These are phyloP conservation scores for Grosmannia penicillata DNA, from an alignment of 2,329 filamentous ascomycete species.

Conservation along the genomic window DNA sequence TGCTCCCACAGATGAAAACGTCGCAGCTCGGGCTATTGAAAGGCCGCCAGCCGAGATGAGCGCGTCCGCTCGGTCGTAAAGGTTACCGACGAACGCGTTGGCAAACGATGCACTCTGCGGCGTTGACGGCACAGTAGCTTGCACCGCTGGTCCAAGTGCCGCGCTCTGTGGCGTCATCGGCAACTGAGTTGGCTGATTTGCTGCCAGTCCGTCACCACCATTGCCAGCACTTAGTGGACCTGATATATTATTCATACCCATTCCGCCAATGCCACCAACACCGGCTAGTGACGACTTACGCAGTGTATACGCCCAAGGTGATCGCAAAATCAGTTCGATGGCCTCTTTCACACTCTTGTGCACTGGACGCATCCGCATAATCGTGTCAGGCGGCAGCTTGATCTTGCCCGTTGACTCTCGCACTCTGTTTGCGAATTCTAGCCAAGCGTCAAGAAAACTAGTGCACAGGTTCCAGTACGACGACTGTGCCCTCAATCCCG, in stretches of 20 bases:
- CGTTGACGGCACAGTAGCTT: slow-evolving; percentile 71
- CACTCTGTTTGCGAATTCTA: slow-evolving; percentile 46
- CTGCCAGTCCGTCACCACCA: neutral
- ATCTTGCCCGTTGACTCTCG: slow-evolving; percentile 39
- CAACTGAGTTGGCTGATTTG: slow-evolving; percentile 22
- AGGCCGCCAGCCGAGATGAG: slow-evolving; percentile 43
- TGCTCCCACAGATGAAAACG: slow-evolving; percentile 47
- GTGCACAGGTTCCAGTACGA: slow-evolving; percentile 59
- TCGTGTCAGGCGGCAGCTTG: slow-evolving; percentile 49
- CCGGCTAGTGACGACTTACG: slow-evolving; percentile 18
- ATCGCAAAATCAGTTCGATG: slow-evolving; percentile 50
- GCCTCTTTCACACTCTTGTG: slow-evolving; percentile 76
- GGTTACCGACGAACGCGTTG: slow-evolving; percentile 37
- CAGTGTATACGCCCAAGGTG: slow-evolving; percentile 36
- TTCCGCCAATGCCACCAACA: neutral
- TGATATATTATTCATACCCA: slow-evolving; percentile 14
- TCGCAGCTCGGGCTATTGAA: slow-evolving; percentile 39
- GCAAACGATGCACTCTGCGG: slow-evolving; percentile 43
- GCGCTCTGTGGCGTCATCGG: slow-evolving; percentile 84
- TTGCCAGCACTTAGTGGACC: slow-evolving; percentile 15
- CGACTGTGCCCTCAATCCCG: slow-evolving; percentile 50
- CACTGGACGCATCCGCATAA: slow-evolving; percentile 60
- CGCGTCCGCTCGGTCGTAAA: slow-evolving; percentile 46
- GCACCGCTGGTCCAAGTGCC: slow-evolving; percentile 75
- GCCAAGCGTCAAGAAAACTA: slow-evolving; percentile 56